Percentiles rank a stretch among this genome's conserved stretches.
Evolutionary conservation across 2,329 filamentous ascomycete genomes (phyloP).

Genomic region (Claviceps fusiformis): DNA sequence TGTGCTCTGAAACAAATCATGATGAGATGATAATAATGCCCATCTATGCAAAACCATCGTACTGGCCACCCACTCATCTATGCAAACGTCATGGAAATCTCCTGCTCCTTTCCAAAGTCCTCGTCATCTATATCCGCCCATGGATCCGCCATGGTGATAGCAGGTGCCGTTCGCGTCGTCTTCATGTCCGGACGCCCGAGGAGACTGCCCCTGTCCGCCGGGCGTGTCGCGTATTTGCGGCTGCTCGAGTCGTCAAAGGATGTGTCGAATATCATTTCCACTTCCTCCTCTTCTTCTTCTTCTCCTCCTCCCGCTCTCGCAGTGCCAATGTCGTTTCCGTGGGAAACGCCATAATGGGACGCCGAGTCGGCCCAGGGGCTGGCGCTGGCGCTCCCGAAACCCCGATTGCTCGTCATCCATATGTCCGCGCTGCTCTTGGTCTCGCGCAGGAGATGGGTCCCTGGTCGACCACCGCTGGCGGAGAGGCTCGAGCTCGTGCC

Average conservation of each 20-base stretch:
- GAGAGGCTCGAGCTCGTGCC: too few species aligned
- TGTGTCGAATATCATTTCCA: slow-evolving; percentile 63
- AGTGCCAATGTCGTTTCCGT: slow-evolving; percentile 3
- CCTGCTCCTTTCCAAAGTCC: slow-evolving; percentile 57
- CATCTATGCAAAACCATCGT: neutral
- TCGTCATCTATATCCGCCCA: slow-evolving; percentile 59
- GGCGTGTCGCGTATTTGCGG: slow-evolving; percentile 9
- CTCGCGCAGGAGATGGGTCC: slow-evolving; percentile 21
- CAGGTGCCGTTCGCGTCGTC: slow-evolving; percentile 35
- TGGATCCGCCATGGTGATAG: slow-evolving; percentile 41
- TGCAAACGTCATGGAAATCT: slow-evolving; percentile 74
- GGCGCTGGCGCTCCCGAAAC: neutral
- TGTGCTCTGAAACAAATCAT: too few species aligned
- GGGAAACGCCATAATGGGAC: slow-evolving; percentile 15
- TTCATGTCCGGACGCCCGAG: slow-evolving; percentile 16
- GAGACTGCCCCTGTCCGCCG: slow-evolving; percentile 18
- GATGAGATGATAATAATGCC: neutral
- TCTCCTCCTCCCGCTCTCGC: neutral
- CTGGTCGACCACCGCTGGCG: slow-evolving; percentile 7
- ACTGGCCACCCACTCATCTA: slow-evolving; percentile 22
- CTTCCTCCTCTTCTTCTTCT: slow-evolving; percentile 33
- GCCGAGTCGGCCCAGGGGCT: slow-evolving; percentile 9
- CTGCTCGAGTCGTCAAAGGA: slow-evolving; percentile 32
- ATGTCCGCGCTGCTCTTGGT: slow-evolving; percentile 32
- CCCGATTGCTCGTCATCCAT: slow-evolving; percentile 10